Conservation (phyloP, 331 rosid species). For the Ulmus americana region DNA sequence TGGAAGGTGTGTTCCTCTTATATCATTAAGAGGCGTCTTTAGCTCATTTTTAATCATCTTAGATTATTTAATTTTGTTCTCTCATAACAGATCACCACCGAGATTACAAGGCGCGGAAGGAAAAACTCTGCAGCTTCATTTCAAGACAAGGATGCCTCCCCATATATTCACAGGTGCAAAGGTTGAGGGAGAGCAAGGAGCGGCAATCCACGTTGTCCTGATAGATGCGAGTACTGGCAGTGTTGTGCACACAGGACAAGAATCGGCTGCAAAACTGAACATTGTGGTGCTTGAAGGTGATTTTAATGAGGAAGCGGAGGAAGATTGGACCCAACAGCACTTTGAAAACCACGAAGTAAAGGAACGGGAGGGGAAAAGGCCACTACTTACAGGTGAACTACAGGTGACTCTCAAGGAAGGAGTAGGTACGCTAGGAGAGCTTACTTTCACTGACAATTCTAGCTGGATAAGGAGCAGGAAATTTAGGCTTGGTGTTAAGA, state of each 20-base stretch:
- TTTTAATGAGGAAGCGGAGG: conserved; percentile 28
- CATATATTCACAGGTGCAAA: conserved; percentile 68
- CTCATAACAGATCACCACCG: conserved; percentile 26
- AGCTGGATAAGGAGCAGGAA: conserved; percentile 40
- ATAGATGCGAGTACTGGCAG: conserved; percentile 39
- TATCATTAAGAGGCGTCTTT: conserved; percentile 4
- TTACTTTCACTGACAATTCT: conserved; percentile 39
- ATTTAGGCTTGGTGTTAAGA: conserved; percentile 38
- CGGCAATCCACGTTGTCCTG: conserved; percentile 48
- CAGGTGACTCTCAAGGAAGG: conserved; percentile 36
- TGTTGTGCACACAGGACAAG: conserved; percentile 51
- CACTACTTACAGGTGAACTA: conserved; percentile 31
- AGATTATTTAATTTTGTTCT: not conserved
- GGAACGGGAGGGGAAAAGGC: conserved; percentile 41
- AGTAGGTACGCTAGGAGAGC: conserved; percentile 34
- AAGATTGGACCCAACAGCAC: conserved; percentile 23
- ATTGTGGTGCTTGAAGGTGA: conserved; percentile 56
- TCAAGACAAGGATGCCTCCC: conserved; percentile 70
- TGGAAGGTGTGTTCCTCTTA: conserved; percentile 44
- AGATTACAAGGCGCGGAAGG: conserved; percentile 39
- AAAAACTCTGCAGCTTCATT: conserved; percentile 48
- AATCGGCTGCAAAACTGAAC: conserved; percentile 49
- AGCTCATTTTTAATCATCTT: not conserved
- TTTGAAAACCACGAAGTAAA: conserved; percentile 31
- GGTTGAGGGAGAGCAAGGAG: conserved; percentile 74